phyloP scores from a whole-genome alignment of 176 grass and related monocot species.

The Musa troglodytarum region DNA sequence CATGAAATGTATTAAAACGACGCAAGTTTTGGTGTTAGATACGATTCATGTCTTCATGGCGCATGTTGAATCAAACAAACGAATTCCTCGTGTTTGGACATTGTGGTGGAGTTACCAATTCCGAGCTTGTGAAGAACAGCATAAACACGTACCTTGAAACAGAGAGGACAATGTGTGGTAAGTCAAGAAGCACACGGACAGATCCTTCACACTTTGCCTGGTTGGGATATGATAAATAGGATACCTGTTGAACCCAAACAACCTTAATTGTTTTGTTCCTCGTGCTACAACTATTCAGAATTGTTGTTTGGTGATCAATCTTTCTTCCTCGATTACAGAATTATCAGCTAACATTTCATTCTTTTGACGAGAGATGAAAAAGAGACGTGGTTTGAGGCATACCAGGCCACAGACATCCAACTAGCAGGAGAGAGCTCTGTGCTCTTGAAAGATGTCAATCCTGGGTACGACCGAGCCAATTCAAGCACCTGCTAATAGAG shows the following conservation, averaged over 20 bases:
- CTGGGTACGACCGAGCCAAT: slow-evolving; percentile 55
- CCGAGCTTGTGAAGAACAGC: background rate
- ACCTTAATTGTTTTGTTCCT: background rate
- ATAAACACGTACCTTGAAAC: slow-evolving; percentile 51
- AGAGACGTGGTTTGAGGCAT: slow-evolving; percentile 17
- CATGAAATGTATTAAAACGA: too few species aligned
- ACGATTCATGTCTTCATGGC: too few species aligned
- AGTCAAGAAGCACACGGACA: slow-evolving; percentile 76
- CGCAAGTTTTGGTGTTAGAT: too few species aligned
- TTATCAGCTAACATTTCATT: background rate
- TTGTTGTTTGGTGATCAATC: background rate
- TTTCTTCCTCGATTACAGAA: background rate
- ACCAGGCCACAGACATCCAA: slow-evolving; percentile 97
- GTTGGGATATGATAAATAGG: slow-evolving; percentile 88
- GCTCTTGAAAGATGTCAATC: slow-evolving; percentile 58
- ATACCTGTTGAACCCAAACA: slow-evolving; percentile 40
- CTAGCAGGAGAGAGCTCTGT: slow-evolving; percentile 62
- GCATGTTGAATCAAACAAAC: too few species aligned
- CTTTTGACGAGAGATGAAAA: background rate
- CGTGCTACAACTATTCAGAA: background rate
- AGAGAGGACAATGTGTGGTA: slow-evolving; percentile 65
- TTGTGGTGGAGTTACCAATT: too few species aligned
- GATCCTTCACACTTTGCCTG: slow-evolving; percentile 44
- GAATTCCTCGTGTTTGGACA: too few species aligned
- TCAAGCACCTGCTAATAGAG: slow-evolving; percentile 43